Conservation (phyloP, 2,329 filamentous ascomycete genomes). For the Sarocladium brachiariae region DNA sequence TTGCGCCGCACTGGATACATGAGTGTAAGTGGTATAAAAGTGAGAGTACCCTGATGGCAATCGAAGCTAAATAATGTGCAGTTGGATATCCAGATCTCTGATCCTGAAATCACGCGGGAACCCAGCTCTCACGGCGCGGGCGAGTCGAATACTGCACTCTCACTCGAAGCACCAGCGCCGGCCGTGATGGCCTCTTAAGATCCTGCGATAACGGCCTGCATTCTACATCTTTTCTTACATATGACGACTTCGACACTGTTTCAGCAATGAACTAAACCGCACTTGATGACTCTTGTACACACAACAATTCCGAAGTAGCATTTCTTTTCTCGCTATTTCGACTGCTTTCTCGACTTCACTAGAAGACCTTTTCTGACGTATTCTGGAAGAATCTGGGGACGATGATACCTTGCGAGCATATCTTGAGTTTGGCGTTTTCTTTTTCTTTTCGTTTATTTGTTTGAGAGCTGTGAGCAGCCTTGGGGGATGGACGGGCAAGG, state of each 20-base stretch:
- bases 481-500: neutral
- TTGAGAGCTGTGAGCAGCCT: neutral
- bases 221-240: neutral
- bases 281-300: neutral
- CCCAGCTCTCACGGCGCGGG: constrained; percentile 36
- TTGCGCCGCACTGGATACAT: constrained; percentile 82
- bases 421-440: neutral
- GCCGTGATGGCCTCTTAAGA: neutral
- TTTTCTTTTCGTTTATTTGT: neutral
- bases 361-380: neutral
- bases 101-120: constrained; percentile 61
- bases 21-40: constrained; percentile 49
- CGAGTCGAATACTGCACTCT: constrained; percentile 27
- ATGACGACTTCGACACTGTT: constrained; percentile 1
- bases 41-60: neutral
- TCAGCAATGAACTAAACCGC: neutral
- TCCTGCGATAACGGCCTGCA: neutral
- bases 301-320: neutral
- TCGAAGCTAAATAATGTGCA: constrained; percentile 22
- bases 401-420: constrained; percentile 1
- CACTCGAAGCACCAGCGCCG: constrained; percentile 23
- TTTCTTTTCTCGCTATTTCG: neutral
- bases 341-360: neutral
- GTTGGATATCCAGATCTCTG: constrained; percentile 76
- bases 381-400: neutral